A percentile compares a stretch with the other conserved stretches of the same genome.
phyloP scores from a whole-genome alignment of 2,329 filamentous ascomycete species.

The Fusarium dlaminii region DNA sequence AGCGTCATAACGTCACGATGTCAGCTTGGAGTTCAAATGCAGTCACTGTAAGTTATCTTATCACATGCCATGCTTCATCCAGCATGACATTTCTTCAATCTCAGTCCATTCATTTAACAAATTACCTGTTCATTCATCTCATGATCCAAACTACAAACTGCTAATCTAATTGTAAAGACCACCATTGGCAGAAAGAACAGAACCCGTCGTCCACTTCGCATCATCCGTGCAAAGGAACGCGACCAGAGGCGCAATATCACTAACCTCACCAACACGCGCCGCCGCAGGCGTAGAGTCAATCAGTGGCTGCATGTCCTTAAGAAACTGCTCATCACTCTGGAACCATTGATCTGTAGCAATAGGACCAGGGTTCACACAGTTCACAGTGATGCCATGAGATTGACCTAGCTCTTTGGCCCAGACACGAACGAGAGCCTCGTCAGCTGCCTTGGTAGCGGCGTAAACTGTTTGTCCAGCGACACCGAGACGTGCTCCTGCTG shows the following conservation, averaged over 20 bases:
- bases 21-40: neutral
- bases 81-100: no score
- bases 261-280: neutral
- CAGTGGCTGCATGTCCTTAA: constrained; percentile 38
- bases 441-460: neutral
- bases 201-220: neutral
- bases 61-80: neutral
- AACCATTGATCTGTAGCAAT: constrained; percentile 42
- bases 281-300: neutral
- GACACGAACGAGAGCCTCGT: neutral
- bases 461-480: neutral
- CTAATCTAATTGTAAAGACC: neutral
- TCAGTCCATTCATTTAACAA: fast-evolving
- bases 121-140: fast-evolving
- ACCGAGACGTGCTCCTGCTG: neutral
- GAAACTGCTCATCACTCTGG: constrained; percentile 43
- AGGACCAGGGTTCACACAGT: constrained; percentile 47
- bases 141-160: fast-evolving
- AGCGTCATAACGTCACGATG: neutral
- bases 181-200: neutral
- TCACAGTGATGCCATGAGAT: constrained; percentile 42
- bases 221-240: neutral
- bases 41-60: neutral
- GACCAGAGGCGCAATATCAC: neutral
- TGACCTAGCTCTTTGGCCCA: constrained; percentile 42